Base-by-base conservation (phyloP, 2,329 filamentous ascomycete species). In the Ophiocordyceps camponoti-rufipedis region DNA sequence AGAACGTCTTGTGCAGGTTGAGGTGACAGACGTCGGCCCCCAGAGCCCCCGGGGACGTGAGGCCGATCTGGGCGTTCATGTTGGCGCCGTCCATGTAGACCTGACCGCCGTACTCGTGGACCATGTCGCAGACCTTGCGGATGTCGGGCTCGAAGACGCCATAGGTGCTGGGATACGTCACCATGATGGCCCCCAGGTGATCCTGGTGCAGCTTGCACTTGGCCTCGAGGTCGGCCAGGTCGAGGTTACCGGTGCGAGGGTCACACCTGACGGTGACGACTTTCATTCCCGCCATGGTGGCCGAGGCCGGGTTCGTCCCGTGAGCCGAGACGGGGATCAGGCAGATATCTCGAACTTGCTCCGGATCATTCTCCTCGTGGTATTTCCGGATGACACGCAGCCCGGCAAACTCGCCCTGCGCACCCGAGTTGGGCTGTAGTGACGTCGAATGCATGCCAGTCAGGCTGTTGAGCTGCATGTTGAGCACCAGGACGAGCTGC, bases 21-120 rank as follows among this genome's bases (percentile, higher is more conserved):
- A 96, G 71, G 68, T 95, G 89, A 73, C 89, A 96, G 38, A 95
- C 88, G 60, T 96, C 89, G 29, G 89, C 89, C 18, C 89, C 89
- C 53, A 96, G 94, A 61, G 93, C 87, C 38, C 89, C 89, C 2
- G 89, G 89, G 1, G 86, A 94, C 68, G 86, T 94, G 11, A 96
- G 74, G 12, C 89, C 89, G 51, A 96, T 95, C 64, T 96, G 89
- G 16, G 89, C 89, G 59, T 95, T 96, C 86, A 95, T 91, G 68
- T 96, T 96, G 52, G 89, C 89, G 43, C 89, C 89, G 59, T 96
- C 89, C 89, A 96, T 95, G 70, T 95, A 96, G 14, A 96, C 89
- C 58, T 93, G 85, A 10, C 89, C 89, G 45, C 89, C 89, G 58
- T 93, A 70, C 51, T 82, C 64, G 66, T 96, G 89, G 16, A 96